Conservation (phyloP, 306 rosid genomes). For the Cicer judaicum region DNA sequence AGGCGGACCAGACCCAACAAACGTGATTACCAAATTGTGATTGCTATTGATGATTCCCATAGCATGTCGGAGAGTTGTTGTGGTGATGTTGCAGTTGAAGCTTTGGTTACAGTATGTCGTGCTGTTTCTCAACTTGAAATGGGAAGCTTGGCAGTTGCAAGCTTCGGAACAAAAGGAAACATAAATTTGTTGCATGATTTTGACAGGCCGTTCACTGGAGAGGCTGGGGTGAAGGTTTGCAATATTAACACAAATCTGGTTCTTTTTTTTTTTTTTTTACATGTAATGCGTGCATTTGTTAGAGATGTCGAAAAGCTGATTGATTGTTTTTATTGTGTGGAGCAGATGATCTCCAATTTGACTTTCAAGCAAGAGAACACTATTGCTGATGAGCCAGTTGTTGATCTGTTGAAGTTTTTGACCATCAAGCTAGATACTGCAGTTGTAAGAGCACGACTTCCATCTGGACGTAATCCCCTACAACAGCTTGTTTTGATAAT, state of each 20-base stretch:
- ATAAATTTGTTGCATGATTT: conserved; percentile 84
- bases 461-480: conserved; percentile 80
- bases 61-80: conserved; percentile 86
- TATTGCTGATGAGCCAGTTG: conserved; percentile 76
- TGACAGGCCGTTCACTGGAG: conserved; percentile 76
- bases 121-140: conserved; percentile 89
- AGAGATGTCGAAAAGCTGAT: conserved; percentile 32
- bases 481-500: conserved; percentile 91
- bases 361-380: conserved; percentile 91
- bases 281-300: not conserved
- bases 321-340: conserved; percentile 39
- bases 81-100: conserved; percentile 82
- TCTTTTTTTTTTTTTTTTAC: not conserved
- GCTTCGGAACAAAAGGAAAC: conserved; percentile 90
- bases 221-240: conserved; percentile 80
- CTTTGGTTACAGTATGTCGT: conserved; percentile 90
- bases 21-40: conserved; percentile 93
- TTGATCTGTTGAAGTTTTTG: conserved; percentile 75
- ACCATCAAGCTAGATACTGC: conserved; percentile 72
- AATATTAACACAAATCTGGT: not conserved
- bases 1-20: conserved; percentile 90
- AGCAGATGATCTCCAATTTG: conserved; percentile 82
- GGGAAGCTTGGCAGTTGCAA: conserved; percentile 85
- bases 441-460: conserved; percentile 76
- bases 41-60: conserved; percentile 92